Base-by-base conservation (phyloP, 1,139 yeast species). In the Kazachstania sp. region DNA sequence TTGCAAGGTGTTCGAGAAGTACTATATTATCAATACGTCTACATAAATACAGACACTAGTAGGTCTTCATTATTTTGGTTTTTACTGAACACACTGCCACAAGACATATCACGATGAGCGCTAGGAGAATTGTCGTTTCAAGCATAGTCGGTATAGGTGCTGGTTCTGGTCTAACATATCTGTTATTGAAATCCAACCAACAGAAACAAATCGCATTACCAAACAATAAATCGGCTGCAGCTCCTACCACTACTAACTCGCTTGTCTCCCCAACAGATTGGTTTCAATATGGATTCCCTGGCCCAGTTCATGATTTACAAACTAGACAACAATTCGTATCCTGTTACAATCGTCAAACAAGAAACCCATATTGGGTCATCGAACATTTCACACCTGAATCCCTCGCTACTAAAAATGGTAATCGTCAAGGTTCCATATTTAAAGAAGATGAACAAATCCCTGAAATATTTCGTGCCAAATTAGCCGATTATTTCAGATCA, bases 261-360 rank as follows among this genome's bases (percentile, higher is more conserved):
- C 40, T 26, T 9, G 28, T 86, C 7, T 74, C 78, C 50, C 96
- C 97, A 0, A 75, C 78, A 36, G 95, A 73, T 12, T 85, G 84
- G 65, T 85, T 83, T 71, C 83, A 81, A 59, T 90, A 85, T 61
- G 98, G 98, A 3, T 86, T 86, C 60, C 97, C 97, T 0, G 96
- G 96, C 1, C 97, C 97, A 0, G 75, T 84, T 39, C 95, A 87
- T 63, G 98, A 92, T 61, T 67, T 92, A 51, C 79, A 80, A 48
- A 77, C 73, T 26, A 74, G 87, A 54, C 73, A 75, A 46, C 96
- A 87, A 66, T 92, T 83, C 64, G 76, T 90, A 20, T 80, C 94
- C 53, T 86, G 95, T 57, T 92, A 81, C 65, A 94, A 92, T 63
- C 76, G 99, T 55, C 76, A 83, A 51, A 84, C 81, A 42, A 73